Percentiles rank a stretch among this genome's conserved stretches.
Conservation (phyloP, 305 asterid genomes). For the Fraxinus paxiana region DNA sequence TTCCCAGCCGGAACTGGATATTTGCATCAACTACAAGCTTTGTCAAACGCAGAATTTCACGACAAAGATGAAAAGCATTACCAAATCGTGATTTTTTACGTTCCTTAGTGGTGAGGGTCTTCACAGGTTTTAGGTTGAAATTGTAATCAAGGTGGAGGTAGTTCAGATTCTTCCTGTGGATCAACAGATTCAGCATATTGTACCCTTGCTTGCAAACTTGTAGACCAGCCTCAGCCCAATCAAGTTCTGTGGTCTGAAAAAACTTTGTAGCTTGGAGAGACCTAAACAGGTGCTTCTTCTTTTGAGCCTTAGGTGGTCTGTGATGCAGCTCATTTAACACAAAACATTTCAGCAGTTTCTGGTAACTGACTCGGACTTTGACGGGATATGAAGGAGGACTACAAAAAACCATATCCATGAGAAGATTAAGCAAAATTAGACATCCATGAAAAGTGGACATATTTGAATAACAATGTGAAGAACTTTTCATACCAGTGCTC, state of each 20-base stretch:
- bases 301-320: conserved; percentile 98
- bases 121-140: conserved; percentile 95
- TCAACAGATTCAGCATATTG: conserved; percentile 91
- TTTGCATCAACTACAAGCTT: conserved; percentile 98
- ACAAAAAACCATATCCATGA: conserved; percentile 22
- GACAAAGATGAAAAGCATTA: conserved; percentile 98
- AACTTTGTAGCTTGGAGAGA: conserved; percentile 96
- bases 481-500: conserved; percentile 78
- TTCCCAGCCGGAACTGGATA: conserved; percentile 95
- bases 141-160: conserved; percentile 96
- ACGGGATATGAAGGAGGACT: conserved; percentile 99
- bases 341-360: conserved; percentile 90
- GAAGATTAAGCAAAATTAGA: not conserved
- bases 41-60: conserved; percentile 92
- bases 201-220: conserved; percentile 99
- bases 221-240: conserved; percentile 99
- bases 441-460: not conserved
- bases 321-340: conserved; percentile 98
- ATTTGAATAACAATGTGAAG: not conserved
- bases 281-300: conserved; percentile 90
- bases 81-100: conserved; percentile 96
- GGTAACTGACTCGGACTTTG: conserved; percentile 99
- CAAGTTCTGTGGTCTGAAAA: conserved; percentile 96
- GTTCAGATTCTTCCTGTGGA: conserved; percentile 91
- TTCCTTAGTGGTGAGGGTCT: conserved; percentile 96